Evolutionary conservation across 1,284 basidiomycete species (phyloP).

Genomic region (Quambalaria eucalypti): DNA sequence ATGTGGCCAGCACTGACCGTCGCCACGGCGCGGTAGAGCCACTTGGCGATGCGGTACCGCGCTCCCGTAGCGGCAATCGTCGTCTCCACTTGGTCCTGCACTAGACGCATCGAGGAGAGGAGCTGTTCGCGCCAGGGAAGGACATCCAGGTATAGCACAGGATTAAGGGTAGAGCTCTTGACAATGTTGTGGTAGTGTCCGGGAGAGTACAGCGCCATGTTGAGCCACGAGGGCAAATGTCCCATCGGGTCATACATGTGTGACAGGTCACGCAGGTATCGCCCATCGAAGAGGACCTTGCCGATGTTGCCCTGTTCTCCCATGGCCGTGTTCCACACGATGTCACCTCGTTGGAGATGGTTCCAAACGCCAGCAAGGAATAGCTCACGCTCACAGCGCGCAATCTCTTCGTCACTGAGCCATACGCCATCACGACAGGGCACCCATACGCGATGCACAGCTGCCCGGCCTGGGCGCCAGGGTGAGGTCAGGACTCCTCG

Average conservation of each 20-base stretch:
- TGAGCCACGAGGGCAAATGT: conserved; percentile 48
- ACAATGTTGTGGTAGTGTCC: conserved; percentile 49
- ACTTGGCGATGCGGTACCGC: conserved; percentile 46
- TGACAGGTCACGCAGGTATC: conserved; percentile 40
- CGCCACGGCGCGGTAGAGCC: conserved; percentile 48
- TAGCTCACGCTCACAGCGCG: conserved; percentile 39
- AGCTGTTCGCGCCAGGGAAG: conserved; percentile 43
- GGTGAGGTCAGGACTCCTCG: conserved; percentile 17
- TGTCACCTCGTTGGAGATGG: conserved; percentile 44
- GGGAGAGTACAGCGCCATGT: conserved; percentile 45
- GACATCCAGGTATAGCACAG: conserved; percentile 42
- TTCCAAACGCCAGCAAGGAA: conserved; percentile 44
- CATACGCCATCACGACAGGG: conserved; percentile 29
- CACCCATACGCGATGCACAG: conserved; percentile 48
- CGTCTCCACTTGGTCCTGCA: conserved; percentile 47
- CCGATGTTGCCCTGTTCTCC: conserved; percentile 36
- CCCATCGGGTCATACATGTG: conserved; percentile 45
- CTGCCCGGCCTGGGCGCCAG: conserved; percentile 44
- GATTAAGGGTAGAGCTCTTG: conserved; percentile 25
- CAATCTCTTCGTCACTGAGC: conserved; percentile 34
- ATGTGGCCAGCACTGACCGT: conserved; percentile 25
- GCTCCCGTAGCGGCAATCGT: conserved; percentile 39
- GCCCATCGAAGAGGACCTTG: conserved; percentile 47
- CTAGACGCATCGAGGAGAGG: conserved; percentile 42
- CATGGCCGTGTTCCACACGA: conserved; percentile 47